These are phyloP conservation scores for Pichia kluyveri DNA, from an alignment of 805 yeast genomes.

Conservation along the genomic window DNA sequence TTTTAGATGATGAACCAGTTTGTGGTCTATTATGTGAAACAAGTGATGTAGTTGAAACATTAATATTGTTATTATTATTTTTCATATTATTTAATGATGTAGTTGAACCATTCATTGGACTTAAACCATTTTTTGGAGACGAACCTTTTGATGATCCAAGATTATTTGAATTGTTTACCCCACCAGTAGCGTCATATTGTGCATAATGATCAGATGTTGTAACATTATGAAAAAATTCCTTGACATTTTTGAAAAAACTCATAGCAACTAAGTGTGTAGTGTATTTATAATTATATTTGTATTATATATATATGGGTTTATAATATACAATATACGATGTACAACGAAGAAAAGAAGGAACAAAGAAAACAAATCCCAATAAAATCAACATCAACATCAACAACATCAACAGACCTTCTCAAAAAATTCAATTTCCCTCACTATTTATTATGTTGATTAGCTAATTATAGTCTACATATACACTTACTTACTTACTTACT, in stretches of 20 bases:
- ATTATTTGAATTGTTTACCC: neutral
- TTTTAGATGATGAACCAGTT: neutral
- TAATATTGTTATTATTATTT: too few relatives aligned
- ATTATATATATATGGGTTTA: too few relatives aligned
- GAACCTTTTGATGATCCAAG: constrained; percentile 3
- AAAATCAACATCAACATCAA: too few relatives aligned
- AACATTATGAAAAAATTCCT: constrained; percentile 36
- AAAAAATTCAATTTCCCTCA: too few relatives aligned
- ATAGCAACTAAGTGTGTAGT: constrained; percentile 4
- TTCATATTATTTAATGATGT: constrained; percentile 16
- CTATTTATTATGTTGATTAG: too few relatives aligned
- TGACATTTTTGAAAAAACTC: constrained; percentile 24
- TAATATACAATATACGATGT: too few relatives aligned
- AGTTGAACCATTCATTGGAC: constrained; percentile 20
- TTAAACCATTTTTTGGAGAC: constrained; percentile 20
- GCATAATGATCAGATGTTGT: constrained; percentile 57
- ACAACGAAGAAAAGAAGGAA: too few relatives aligned
- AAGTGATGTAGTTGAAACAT: constrained; percentile 20
- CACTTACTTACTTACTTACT: too few relatives aligned
- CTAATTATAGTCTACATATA: too few relatives aligned
- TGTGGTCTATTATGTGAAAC: constrained; percentile 23
- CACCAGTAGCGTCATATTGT: constrained; percentile 32
- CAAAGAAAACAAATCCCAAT: too few relatives aligned
- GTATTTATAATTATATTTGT: too few relatives aligned
- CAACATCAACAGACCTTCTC: too few relatives aligned